Evolutionary conservation across 192 early-diverging fungal species (phyloP).

Genomic region (Coemansia sp.): DNA sequence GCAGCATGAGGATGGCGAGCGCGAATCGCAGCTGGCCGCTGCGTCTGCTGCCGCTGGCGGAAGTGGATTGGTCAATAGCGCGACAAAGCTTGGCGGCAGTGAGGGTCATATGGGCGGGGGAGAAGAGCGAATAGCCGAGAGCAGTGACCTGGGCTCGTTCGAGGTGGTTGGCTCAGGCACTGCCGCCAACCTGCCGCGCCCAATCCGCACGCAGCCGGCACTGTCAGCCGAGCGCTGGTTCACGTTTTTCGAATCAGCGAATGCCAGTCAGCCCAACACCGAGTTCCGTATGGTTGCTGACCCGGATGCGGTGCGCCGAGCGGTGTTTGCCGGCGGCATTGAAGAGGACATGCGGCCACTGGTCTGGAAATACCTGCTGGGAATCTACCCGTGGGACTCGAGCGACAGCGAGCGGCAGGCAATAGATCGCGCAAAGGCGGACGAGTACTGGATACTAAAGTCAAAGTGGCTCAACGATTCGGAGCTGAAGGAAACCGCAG

Average conservation of each 20-base stretch:
- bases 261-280: constrained; percentile 7
- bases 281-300: constrained; percentile 48
- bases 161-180: constrained; percentile 41
- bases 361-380: constrained; percentile 87
- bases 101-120: constrained; percentile 36
- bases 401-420: constrained; percentile 65
- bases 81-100: neutral
- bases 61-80: neutral
- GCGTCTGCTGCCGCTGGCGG: neutral
- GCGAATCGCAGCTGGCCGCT: constrained; percentile 29
- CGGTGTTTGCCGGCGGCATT: constrained; percentile 73
- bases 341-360: constrained; percentile 73
- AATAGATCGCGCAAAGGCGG: constrained; percentile 55
- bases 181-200: constrained; percentile 29
- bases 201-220: constrained; percentile 47
- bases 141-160: constrained; percentile 39
- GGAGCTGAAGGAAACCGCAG: constrained; percentile 52
- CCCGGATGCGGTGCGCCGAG: constrained; percentile 53
- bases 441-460: constrained; percentile 64
- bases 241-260: constrained; percentile 58
- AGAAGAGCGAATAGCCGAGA: constrained; percentile 51
- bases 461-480: constrained; percentile 61
- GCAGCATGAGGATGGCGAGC: constrained; percentile 50
- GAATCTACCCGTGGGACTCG: constrained; percentile 79
- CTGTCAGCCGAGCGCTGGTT: constrained; percentile 68